Base-by-base conservation (phyloP, 768 basidiomycete genomes). In the Clitopilus hobsonii region DNA sequence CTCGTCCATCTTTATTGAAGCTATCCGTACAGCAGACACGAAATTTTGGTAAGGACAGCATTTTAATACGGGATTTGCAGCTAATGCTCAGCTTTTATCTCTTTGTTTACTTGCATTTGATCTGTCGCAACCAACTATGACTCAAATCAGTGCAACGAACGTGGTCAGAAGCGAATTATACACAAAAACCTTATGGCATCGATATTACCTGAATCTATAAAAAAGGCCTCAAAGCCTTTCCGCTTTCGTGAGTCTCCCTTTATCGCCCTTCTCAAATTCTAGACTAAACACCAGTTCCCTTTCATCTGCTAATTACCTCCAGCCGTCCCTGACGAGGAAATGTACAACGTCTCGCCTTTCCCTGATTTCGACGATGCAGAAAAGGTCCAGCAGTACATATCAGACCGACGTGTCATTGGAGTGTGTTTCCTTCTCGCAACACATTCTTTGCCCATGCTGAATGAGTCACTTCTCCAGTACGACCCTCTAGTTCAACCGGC, bases 401-500 rank as follows among this genome's bases (percentile, higher is more conserved):
- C 87, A 67, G 90, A 93, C 72, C 79, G 85, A 50, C 83, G 90
- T 51, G 89, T 92, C 71, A 77, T 88, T 50, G 88, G 88, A 51
- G 88, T 90, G 79, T 58, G 85, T 77, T 41, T 54, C 47, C 45
- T 47, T 30, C 30, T 48, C 32, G 36, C 26, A 30, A 18, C 41
- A 22, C 20, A 52, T 28, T 51, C 49, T 38, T 7, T 26, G 20
- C 52, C 16, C 36, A 45, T n/a, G 20, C 55, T 20, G 38, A 50
- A 23, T 41, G 29, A 50, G 67, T 65, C 52, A 65, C 61, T 54
- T 7, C 10, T 13, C 16, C 59, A 94, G 91, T 96, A 98, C 68
- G 95, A 98, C 62, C 95, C 96, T n/a, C 83, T 98, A 38, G 86
- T 97, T 56, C 92, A 95, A 63, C 96, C 95, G 5, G 90, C 91